A percentile compares a stretch with the other conserved stretches of the same genome.
These are phyloP conservation scores for Jamesozyma spencerorum DNA, from an alignment of 805 yeast species.

Conservation along the genomic window DNA sequence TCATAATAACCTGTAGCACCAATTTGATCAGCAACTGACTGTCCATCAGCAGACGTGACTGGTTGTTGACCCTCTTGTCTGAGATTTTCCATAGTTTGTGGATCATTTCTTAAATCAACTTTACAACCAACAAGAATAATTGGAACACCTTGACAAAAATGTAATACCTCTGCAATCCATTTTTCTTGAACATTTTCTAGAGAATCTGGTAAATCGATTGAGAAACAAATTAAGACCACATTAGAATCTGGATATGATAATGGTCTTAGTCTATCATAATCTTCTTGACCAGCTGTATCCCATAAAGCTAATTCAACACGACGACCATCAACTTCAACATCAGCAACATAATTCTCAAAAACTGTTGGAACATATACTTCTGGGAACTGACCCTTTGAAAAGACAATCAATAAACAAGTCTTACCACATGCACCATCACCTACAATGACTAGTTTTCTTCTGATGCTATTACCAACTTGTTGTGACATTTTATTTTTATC, in stretches of 20 bases:
- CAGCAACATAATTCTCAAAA: slow-evolving; percentile 94
- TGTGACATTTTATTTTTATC: slow-evolving; percentile 20
- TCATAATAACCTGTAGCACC: slow-evolving; percentile 78
- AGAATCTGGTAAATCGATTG: slow-evolving; percentile 84
- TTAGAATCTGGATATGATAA: slow-evolving; percentile 85
- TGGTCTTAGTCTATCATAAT: slow-evolving; percentile 87
- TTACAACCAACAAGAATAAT: slow-evolving; percentile 88
- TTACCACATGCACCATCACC: slow-evolving; percentile 98
- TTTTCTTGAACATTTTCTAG: slow-evolving; percentile 88
- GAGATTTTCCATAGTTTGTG: slow-evolving; percentile 62
- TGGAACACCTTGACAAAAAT: slow-evolving; percentile 90
- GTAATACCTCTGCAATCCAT: slow-evolving; percentile 89
- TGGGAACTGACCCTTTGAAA: slow-evolving; percentile 83
- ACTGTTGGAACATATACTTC: slow-evolving; percentile 93
- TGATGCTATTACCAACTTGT: slow-evolving; percentile 28
- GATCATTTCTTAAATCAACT: slow-evolving; percentile 78
- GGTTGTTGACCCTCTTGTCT: slow-evolving; percentile 33
- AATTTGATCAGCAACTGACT: slow-evolving; percentile 59
- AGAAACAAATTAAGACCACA: slow-evolving; percentile 82
- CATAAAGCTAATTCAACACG: slow-evolving; percentile 86
- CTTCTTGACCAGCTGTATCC: slow-evolving; percentile 99
- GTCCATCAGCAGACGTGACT: slow-evolving; percentile 40
- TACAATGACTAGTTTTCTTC: slow-evolving; percentile 83
- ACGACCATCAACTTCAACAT: slow-evolving; percentile 84
- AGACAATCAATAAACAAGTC: slow-evolving; percentile 79